Conservation (phyloP, 1,284 basidiomycete genomes). For the Phaffia rhodozyma region DNA sequence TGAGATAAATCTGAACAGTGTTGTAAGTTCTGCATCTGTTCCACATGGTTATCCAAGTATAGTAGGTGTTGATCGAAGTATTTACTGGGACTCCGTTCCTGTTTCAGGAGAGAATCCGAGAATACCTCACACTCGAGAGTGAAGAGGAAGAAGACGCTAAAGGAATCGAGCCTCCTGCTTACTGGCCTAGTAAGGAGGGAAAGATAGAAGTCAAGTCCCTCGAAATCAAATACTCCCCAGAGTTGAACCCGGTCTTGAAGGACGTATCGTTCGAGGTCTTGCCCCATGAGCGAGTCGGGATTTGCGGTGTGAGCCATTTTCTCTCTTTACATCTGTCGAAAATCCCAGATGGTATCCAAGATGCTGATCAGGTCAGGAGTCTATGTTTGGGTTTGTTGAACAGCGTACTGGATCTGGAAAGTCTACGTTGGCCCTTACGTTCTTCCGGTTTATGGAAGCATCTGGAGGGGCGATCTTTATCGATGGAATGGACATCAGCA, state of each 20-base stretch:
- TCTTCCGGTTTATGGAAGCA: slow-evolving; percentile 41
- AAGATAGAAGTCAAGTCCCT: slow-evolving; percentile 46
- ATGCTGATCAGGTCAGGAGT: too few relatives aligned
- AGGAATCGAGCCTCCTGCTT: slow-evolving; percentile 38
- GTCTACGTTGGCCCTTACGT: slow-evolving; percentile 36
- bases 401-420: slow-evolving; percentile 35
- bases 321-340: not conserved
- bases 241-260: slow-evolving; percentile 40
- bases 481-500: slow-evolving; percentile 39
- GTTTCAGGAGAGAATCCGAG: slow-evolving; percentile 39
- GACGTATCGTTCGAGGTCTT: slow-evolving; percentile 39
- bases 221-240: slow-evolving; percentile 35
- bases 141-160: slow-evolving; percentile 37
- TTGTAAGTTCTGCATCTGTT: slow-evolving; percentile 13
- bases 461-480: slow-evolving; percentile 36
- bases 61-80: too few relatives aligned
- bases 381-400: not conserved
- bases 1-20: slow-evolving; percentile 38
- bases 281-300: slow-evolving; percentile 41
- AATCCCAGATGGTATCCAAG: slow-evolving; percentile 41
- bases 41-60: not conserved
- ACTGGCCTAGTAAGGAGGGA: slow-evolving; percentile 39
- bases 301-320: slow-evolving; percentile 37
- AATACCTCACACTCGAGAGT: slow-evolving; percentile 38
- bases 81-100: slow-evolving; percentile 4